Evolutionary conservation across 1,284 basidiomycete species (phyloP).

Genomic region (Leucoagaricus sp.): DNA sequence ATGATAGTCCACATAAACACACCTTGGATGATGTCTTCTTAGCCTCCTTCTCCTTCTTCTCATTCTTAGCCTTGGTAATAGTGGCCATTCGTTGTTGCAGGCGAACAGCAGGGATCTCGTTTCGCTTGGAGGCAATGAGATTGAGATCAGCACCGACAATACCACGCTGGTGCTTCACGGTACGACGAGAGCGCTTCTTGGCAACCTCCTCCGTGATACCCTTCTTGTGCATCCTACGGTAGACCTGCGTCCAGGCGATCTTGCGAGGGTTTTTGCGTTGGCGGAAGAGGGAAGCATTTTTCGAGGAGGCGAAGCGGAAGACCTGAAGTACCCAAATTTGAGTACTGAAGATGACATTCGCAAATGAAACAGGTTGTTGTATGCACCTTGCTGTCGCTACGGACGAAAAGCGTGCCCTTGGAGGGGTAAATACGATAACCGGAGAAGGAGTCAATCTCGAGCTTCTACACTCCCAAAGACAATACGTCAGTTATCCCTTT

Average conservation of each 20-base stretch:
- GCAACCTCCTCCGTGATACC: slow-evolving; percentile 98
- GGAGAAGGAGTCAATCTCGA: slow-evolving; percentile 97
- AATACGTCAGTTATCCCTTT: slow-evolving; percentile 20
- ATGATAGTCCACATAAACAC: too few relatives aligned
- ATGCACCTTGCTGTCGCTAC: slow-evolving; percentile 90
- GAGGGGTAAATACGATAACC: slow-evolving; percentile 96
- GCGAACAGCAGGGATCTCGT: slow-evolving; percentile 88
- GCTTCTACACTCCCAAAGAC: slow-evolving; percentile 70
- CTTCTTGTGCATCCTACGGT: slow-evolving; percentile 99
- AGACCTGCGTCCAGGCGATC: slow-evolving; percentile 98
- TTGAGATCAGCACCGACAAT: slow-evolving; percentile 96
- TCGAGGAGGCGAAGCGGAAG: slow-evolving; percentile 90
- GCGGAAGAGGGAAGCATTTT: slow-evolving; percentile 96
- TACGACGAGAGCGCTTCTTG: slow-evolving; percentile 97
- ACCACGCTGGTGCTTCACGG: slow-evolving; percentile 98
- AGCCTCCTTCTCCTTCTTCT: slow-evolving; percentile 95
- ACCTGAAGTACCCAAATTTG: slow-evolving; percentile 49
- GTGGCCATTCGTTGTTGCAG: slow-evolving; percentile 81
- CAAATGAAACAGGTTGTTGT: neutral
- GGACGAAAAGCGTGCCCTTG: slow-evolving; percentile 95
- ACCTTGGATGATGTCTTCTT: slow-evolving; percentile 94
- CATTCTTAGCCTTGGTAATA: slow-evolving; percentile 90
- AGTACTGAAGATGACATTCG: neutral
- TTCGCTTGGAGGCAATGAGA: slow-evolving; percentile 88
- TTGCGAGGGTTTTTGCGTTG: slow-evolving; percentile 99